A percentile compares a stretch with the other conserved stretches of the same genome.
phyloP scores from a whole-genome alignment of 2,329 filamentous ascomycete genomes.

The Colletotrichum chlorophyti region DNA sequence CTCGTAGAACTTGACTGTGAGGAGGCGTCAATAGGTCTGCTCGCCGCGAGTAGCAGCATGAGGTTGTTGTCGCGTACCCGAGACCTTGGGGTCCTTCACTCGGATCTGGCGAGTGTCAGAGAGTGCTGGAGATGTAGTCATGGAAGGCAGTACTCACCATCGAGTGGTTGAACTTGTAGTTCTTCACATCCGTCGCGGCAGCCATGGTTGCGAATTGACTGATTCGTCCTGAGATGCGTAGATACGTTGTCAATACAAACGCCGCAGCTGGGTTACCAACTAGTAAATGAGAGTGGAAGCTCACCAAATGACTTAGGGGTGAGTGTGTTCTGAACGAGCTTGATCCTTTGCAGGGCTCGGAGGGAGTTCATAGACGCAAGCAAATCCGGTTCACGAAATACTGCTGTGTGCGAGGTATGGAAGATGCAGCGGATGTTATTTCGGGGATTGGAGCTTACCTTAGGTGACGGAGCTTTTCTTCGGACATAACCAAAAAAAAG shows the following conservation, averaged over 20 bases:
- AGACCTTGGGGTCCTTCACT: constrained; percentile 90
- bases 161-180: constrained; percentile 87
- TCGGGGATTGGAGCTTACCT: constrained; percentile 12
- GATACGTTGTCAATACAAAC: not conserved
- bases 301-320: constrained; percentile 5
- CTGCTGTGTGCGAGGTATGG: not conserved
- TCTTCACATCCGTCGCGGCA: constrained; percentile 73
- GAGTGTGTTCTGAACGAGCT: constrained; percentile 20
- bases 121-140: not conserved
- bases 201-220: constrained; percentile 60
- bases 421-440: not conserved
- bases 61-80: constrained; percentile 53
- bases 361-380: constrained; percentile 22
- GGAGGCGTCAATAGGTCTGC: constrained; percentile 7
- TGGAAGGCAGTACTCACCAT: constrained; percentile 62
- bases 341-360: constrained; percentile 25
- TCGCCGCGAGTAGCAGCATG: not conserved
- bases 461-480: constrained; percentile 1
- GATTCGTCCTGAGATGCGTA: constrained; percentile 7
- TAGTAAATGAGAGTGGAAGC: not conserved
- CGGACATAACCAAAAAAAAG: constrained; percentile 14
- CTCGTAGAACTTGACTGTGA: constrained; percentile 86
- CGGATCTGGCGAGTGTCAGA: constrained; percentile 67
- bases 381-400: not conserved
- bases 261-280: no score